Base-by-base conservation (phyloP, 2,329 filamentous ascomycete genomes). In the Fusarium sp. region DNA sequence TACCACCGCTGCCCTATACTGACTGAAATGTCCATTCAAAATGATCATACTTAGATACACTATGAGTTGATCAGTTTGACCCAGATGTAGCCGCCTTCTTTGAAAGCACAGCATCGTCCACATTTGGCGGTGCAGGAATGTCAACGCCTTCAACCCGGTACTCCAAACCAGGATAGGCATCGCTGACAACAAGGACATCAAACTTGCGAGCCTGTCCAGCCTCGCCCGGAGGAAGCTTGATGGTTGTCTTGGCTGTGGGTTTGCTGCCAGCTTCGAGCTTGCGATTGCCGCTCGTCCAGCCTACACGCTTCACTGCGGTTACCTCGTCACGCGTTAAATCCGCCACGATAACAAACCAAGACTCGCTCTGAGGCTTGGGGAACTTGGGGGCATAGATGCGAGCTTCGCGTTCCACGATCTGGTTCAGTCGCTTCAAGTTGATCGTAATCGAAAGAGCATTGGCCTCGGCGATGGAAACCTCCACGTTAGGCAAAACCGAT, bases 291-390 rank as follows among this genome's bases (percentile, higher is more conserved):
- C 58, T 61, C 37, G 77, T 77, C 94, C 96, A 98, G 3, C 90
- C 90, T 0, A 96, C 88, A 30, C 96, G 85, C 85, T 97, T 98
- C 67, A 99, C 84, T 4, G 92, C 95, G 6, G 97, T 80, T 41
- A 98, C 85, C 72, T 98, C 93, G 62, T 95, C 93, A 9, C 81
- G 86, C 1, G 82, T 83, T 4, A 87, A 75, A 72, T 92, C 89
- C 9, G 89, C 90, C 0, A 97, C 86, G 23, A 98, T 77, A 16
- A 96, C 88, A 79, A 99, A 98, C 87, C 91, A 98, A 0, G 94
- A 94, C 76, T 99, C 96, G 0, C 90, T 96, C 80, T 99, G 96
- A 18, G 94, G 90, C 80, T 99, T 99, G 2, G 95, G 95, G 81
- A 97, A 98, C 23, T 88, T 87, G 4, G 97, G 95, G 0, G 96